Conservation (phyloP, 1,284 basidiomycete species). For the Pascua sp. region DNA sequence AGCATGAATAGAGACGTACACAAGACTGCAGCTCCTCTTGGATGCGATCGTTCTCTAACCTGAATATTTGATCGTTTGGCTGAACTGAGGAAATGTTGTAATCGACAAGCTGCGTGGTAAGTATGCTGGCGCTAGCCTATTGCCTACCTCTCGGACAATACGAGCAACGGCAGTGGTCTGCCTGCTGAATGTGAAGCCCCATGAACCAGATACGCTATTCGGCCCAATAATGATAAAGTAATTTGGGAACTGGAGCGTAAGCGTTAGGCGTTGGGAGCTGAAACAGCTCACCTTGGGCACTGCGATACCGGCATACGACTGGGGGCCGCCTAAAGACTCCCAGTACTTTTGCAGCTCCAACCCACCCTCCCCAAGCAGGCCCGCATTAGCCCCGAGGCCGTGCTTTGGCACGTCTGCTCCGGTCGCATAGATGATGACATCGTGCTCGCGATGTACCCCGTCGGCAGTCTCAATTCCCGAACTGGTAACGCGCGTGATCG, state of each 20-base stretch:
- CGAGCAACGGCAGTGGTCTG: slow-evolving; percentile 12
- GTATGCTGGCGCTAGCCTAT: background rate
- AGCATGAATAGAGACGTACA: background rate
- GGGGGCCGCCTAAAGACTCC: slow-evolving; percentile 1
- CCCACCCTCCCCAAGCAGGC: background rate
- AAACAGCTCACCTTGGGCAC: background rate
- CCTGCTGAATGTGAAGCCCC: slow-evolving; percentile 21
- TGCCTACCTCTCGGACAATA: slow-evolving; percentile 5
- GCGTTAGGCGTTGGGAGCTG: background rate
- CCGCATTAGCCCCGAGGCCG: background rate
- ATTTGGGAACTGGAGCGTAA: slow-evolving; percentile 17
- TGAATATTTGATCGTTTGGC: slow-evolving; percentile 11
- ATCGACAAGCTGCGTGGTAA: slow-evolving; percentile 7
- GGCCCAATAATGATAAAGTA: slow-evolving; percentile 22
- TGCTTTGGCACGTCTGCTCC: background rate
- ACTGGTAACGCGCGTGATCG: background rate
- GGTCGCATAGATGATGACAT: slow-evolving; percentile 7
- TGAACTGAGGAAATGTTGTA: slow-evolving; percentile 13
- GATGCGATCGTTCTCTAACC: slow-evolving; percentile 10
- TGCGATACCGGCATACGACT: slow-evolving; percentile 6
- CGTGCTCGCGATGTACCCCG: slow-evolving; percentile 5
- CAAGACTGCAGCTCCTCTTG: slow-evolving; percentile 6
- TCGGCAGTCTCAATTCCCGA: slow-evolving; percentile 2
- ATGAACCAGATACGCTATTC: slow-evolving; percentile 19
- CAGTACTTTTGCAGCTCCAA: slow-evolving; percentile 5